phyloP scores from a whole-genome alignment of 1,284 basidiomycete species.

The Trichosporon ovoides region DNA sequence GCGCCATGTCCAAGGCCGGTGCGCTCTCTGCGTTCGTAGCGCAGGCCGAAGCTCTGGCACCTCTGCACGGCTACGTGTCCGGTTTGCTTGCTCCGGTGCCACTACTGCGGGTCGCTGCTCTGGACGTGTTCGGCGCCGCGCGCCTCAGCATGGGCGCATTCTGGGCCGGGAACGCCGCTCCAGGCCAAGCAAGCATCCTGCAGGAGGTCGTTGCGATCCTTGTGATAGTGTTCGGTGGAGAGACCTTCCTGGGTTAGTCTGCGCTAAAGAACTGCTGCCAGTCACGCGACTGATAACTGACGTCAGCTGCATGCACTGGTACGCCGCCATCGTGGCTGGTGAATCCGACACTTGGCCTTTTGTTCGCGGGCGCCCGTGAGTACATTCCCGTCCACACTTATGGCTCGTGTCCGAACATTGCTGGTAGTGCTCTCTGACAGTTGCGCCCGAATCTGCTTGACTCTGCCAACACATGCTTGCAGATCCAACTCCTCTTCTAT shows the following conservation, averaged over 20 bases:
- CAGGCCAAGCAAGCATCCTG: conserved; percentile 26
- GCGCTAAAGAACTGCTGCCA: background rate
- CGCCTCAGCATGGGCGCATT: conserved; percentile 40
- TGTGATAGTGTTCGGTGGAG: conserved; percentile 46
- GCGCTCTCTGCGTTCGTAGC: background rate
- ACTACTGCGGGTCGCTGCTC: conserved; percentile 19
- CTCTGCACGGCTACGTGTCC: conserved; percentile 21
- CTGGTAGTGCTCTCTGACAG: too few relatives aligned
- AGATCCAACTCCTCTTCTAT: background rate
- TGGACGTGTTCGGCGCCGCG: conserved; percentile 44
- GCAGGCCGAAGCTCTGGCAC: conserved; percentile 11
- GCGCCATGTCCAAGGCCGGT: background rate
- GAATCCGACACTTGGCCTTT: conserved; percentile 36
- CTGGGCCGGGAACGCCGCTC: conserved; percentile 32
- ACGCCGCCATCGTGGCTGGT: conserved; percentile 44
- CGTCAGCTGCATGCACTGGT: conserved; percentile 34
- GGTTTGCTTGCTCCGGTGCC: conserved; percentile 33
- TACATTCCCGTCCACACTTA: background rate
- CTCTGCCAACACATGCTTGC: too few relatives aligned
- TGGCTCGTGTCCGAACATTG: too few relatives aligned
- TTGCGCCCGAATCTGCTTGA: too few relatives aligned
- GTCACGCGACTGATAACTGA: background rate
- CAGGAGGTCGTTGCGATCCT: conserved; percentile 44
- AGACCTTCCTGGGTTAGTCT: conserved; percentile 45
- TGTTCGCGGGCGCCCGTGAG: conserved; percentile 37